A percentile compares a stretch with the other conserved stretches of the same genome.
Evolutionary conservation across 163 green algal genomes (phyloP).

Genomic region (Chlorella variabilis): DNA sequence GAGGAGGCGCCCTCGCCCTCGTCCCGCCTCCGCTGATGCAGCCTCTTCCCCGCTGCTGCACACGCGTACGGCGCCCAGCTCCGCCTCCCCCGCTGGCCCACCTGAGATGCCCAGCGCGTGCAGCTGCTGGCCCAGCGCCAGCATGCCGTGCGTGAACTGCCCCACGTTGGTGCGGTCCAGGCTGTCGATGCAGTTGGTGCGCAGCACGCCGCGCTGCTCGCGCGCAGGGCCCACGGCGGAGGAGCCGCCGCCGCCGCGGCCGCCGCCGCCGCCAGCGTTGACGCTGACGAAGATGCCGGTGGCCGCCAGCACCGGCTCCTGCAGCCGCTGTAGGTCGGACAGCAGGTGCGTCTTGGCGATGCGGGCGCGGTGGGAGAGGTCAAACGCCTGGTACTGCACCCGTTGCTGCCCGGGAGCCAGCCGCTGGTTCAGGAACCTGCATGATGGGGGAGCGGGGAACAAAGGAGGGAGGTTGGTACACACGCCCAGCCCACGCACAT

Average conservation of each 20-base stretch:
- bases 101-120: constrained; percentile 73
- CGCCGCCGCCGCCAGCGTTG: constrained; percentile 19
- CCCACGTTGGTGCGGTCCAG: constrained; percentile 96
- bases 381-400: constrained; percentile 73
- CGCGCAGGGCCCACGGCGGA: background rate
- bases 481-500: background rate
- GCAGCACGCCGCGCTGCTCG: constrained; percentile 78
- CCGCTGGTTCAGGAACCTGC: constrained; percentile 70
- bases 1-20: too few species aligned
- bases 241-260: background rate
- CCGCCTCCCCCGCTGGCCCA: background rate
- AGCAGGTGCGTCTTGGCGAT: constrained; percentile 70
- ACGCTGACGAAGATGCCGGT: constrained; percentile 60
- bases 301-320: constrained; percentile 44
- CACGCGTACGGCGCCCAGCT: background rate
- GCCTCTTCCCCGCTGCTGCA: too few species aligned
- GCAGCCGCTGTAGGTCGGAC: constrained; percentile 69
- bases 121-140: constrained; percentile 88
- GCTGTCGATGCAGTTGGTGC: constrained; percentile 98
- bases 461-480: background rate
- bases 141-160: constrained; percentile 91
- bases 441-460: too few species aligned
- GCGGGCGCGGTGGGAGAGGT: constrained; percentile 79
- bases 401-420: constrained; percentile 16
- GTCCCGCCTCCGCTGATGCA: too few species aligned